Conservation (phyloP, 1,284 basidiomycete species). For the Ceratobasidium sp. region DNA sequence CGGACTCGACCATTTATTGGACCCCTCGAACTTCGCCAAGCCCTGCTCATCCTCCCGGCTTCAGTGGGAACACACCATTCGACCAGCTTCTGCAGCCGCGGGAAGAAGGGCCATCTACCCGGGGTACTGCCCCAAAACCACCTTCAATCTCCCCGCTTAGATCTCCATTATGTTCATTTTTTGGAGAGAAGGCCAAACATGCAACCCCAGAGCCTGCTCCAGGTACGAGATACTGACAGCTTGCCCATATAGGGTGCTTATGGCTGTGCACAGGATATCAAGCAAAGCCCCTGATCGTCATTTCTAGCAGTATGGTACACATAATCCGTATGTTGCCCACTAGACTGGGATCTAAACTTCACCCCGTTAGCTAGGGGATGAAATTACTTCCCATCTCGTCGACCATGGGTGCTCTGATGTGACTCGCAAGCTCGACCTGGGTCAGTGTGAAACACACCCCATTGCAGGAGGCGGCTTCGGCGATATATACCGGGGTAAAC, state of each 20-base stretch:
- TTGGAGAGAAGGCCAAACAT: not conserved
- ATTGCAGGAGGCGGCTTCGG: conserved; percentile 1
- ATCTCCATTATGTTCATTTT: not conserved
- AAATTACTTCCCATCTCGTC: not conserved
- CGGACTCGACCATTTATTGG: not conserved
- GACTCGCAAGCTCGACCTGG: not conserved
- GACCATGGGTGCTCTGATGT: not conserved
- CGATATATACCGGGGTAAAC: not conserved
- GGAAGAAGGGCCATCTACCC: not conserved
- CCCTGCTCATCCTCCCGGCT: not conserved
- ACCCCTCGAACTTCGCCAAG: not conserved
- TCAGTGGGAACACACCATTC: not conserved
- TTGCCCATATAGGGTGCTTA: too few species aligned
- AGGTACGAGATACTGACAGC: too few species aligned
- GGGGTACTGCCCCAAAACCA: not conserved
- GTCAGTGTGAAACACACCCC: not conserved
- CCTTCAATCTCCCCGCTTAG: not conserved
- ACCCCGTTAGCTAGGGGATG: not conserved
- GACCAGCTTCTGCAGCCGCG: not conserved
- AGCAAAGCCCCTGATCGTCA: not conserved
- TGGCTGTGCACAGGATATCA: too few species aligned
- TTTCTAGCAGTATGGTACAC: not conserved
- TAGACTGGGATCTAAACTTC: not conserved
- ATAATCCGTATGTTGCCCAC: not conserved
- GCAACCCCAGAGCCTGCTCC: not conserved